Base-by-base conservation (phyloP, 495 filamentous ascomycete genomes). In the Penicillium arizonense region DNA sequence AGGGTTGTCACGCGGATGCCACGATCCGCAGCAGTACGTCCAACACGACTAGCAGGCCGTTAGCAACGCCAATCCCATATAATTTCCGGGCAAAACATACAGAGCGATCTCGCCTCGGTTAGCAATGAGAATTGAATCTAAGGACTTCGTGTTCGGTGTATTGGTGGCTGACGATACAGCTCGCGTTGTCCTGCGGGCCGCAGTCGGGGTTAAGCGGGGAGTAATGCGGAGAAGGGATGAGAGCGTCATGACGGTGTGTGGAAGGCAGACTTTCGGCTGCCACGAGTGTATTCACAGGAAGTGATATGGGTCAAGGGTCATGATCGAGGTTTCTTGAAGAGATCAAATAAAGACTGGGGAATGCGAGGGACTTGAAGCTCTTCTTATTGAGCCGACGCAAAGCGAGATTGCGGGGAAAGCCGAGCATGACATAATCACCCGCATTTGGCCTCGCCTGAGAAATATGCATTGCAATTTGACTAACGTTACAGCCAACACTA, bases 31-130 rank as follows among this genome's bases (percentile, higher is more conserved):
- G 94, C 94, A 18, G 94, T 98, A 57, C 84, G 84, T 44, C 88
- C 84, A 47, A 99, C 92, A 52, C 94, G 87, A 47, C 85, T 88
- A 41, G 13, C 4, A 20, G 8, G 23, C 37, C 39, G 50, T 61
- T 42, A 61, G 50, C 37, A 62, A 3, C 5, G 16, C 24, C 16
- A 42, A 30, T 10, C 23, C 34, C 3, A 10, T 9, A 16, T 28
- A 20, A n/a, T 10, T 16, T 12, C 2, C 43, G 35, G 36, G n/a
- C 13, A 18, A 37, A 16, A 69, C 79, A 44, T 66, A 88, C 78
- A 97, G 76, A 47, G 94, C 95, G 63, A 99, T 99, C 67, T 99
- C 94, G 54, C 94, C 94, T 57, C 94, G 84, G 65, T 99, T 99
- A 13, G 94, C 94, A 63, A 99, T 97, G 1, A 97, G 77, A 43